A percentile compares a stretch with the other conserved stretches of the same genome.
Evolutionary conservation across 2,329 filamentous ascomycete species (phyloP).

Genomic region (Fusarium proliferatum): DNA sequence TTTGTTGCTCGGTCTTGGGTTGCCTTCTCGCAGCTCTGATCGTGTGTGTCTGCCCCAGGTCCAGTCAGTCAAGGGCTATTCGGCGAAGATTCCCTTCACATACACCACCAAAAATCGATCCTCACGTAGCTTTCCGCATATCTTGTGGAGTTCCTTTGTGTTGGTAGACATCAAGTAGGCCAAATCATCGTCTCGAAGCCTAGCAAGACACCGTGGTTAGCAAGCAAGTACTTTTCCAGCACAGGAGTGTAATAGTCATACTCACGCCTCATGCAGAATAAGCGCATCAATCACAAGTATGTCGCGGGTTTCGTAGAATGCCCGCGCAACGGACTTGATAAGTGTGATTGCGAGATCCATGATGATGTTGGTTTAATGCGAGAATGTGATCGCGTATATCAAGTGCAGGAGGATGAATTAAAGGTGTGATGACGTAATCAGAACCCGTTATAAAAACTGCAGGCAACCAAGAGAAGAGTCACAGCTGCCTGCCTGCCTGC

Average conservation of each 20-base stretch:
- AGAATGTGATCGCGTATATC: neutral
- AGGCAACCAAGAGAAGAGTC: neutral
- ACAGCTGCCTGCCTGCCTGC: neutral
- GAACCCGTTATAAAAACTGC: neutral
- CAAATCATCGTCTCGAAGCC: constrained; percentile 89
- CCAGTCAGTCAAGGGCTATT: constrained; percentile 56
- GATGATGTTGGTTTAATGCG: constrained; percentile 14
- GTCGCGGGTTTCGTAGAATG: constrained; percentile 88
- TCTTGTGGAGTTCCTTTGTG: constrained; percentile 89
- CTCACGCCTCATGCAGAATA: constrained; percentile 83
- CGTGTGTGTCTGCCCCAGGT: constrained; percentile 65
- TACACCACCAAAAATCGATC: constrained; percentile 88
- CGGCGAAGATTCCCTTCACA: constrained; percentile 43
- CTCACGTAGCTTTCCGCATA: constrained; percentile 85
- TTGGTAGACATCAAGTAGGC: constrained; percentile 89
- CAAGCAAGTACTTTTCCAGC: constrained; percentile 56
- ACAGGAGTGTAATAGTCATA: constrained; percentile 1
- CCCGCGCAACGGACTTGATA: constrained; percentile 85
- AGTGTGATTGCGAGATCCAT: constrained; percentile 76
- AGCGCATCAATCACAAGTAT: constrained; percentile 88
- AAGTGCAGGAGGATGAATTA: neutral
- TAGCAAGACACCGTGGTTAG: constrained; percentile 67
- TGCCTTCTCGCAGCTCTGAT: constrained; percentile 81
- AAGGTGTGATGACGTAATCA: constrained; percentile 1
- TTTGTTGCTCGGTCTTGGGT: constrained; percentile 82